Base-by-base conservation (phyloP, 1,284 basidiomycete genomes). In the Cryptococcus neoformans region DNA sequence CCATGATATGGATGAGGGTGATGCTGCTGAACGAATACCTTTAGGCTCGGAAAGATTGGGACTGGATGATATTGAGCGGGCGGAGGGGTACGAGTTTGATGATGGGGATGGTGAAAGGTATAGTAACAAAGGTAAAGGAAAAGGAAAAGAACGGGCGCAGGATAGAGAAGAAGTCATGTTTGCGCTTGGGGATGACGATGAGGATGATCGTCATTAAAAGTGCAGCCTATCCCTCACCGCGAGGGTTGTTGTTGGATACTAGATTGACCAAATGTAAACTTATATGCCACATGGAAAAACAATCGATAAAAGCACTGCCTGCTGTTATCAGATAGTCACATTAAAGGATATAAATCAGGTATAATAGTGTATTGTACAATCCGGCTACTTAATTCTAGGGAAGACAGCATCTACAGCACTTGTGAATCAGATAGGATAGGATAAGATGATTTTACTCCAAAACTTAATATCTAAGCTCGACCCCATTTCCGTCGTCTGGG, bases 21-120 rank as follows among this genome's bases (percentile, higher is more conserved):
- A 77, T 49, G 88, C 63, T 14, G 83, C 83, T 62, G 85, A 86
- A 71, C 73, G 78, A 44, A 83, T 85, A 49, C 85, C 84, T 8
- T 75, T 87, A 17, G 81, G 76, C 11, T 64, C 69, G 7, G 77
- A 74, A 54, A 59, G 79, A 17, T 72, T 67, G 9, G 72, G 77
- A 28, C 63, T 75, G 46, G 63, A 67, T 1, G 78, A 80, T 49
- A 54, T 64, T 21, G 65, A 65, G 40, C 48, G 57, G 40, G 69
- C 72, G 14, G 78, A 75, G 54, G 66, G 79, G 44, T 77, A 68
- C 34, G 75, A 78, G 14, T 40, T 54, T 50, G 53, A 49, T 16
- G 55, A 65, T 2, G 77, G 80, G 17, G 59, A 58, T 14, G 53
- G 51, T 5, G 38, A 52, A 21, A 54, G 28, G 51, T 21, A 28